Percentiles rank a stretch among this genome's conserved stretches.
These are phyloP conservation scores for Penicillium sp. DNA, from an alignment of 2,329 filamentous ascomycete species.

Conservation along the genomic window DNA sequence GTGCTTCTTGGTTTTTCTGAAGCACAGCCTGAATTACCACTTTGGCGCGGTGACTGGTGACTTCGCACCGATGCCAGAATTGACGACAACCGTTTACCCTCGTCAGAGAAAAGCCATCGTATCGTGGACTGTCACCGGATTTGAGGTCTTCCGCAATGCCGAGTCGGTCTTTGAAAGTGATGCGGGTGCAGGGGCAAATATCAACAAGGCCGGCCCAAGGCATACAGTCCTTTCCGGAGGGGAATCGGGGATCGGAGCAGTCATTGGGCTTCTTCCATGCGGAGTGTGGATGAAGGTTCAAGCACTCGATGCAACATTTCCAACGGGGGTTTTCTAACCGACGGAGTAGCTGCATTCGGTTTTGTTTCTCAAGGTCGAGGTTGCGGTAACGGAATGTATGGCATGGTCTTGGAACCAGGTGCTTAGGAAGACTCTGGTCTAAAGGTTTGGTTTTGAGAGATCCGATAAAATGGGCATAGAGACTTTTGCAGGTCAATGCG, in stretches of 20 bases:
- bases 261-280: neutral
- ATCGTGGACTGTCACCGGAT: too few relatives aligned
- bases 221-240: neutral
- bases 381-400: neutral
- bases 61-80: neutral
- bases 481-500: neutral
- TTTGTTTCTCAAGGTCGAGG: neutral
- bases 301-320: conserved; percentile 12
- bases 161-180: neutral
- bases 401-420: neutral
- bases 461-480: neutral
- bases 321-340: conserved; percentile 13
- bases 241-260: neutral
- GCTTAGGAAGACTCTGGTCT: neutral
- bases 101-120: too few relatives aligned
- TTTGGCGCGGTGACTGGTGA: neutral
- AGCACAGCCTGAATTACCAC: neutral
- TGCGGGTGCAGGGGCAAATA: neutral
- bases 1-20: neutral
- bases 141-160: neutral
- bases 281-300: conserved; percentile 10
- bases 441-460: neutral
- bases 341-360: conserved; percentile 4
- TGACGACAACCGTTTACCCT: neutral
- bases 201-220: neutral